Evolutionary conservation across 345 rosid genomes (phyloP), one percentile per base, ranked within the genome.

Genomic region (Eucalyptus globulus): DNA sequence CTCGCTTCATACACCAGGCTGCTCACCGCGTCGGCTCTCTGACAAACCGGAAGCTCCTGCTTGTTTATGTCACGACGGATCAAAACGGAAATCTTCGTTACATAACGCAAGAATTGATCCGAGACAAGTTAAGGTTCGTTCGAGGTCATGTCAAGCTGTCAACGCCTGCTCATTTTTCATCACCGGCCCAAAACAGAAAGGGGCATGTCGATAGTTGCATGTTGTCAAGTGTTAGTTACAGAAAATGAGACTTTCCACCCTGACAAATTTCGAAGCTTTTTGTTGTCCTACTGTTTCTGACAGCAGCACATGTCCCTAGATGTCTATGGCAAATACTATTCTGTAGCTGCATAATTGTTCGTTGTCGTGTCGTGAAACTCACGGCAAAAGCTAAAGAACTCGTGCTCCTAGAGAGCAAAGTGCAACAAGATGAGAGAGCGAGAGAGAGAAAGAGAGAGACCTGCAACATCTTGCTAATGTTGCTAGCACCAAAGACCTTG

Each of bases 401-500:
- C 15, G 11, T 43, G 47, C 44, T 76, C 85, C 85, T 21, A 76
- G 15, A 76, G 85, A 40, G 85, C 85, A 12, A 40, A 40, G 85
- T 40, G 85, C 85, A 76, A 40, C 85, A 40, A 76, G 47, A 49
- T 49, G 31, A 85, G 54, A 85, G 53, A 49, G 54, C 4, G 51
- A 56, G 22, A 49, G 40, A 81, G 56, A 58, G 56, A 44, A 15
- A 62, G 49, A 49, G 72, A 47, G 26, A 19, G 14, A 95, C 97
- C 96, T 94, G 97, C 93, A 95, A 88, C 95, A 94, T 94, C 91
- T 94, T 95, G 94, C 95, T 93, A 81, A 95, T 92, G 87, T 95
- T 95, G 93, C 97, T 95, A 19, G 97, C 97, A 43, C 97, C 97
- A 26, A 94, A 95, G 91, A 95, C 94, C 90, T 94, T 95, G 90